Conservation (phyloP, 2,329 filamentous ascomycete genomes). For the Plectosphaerella plurivora region DNA sequence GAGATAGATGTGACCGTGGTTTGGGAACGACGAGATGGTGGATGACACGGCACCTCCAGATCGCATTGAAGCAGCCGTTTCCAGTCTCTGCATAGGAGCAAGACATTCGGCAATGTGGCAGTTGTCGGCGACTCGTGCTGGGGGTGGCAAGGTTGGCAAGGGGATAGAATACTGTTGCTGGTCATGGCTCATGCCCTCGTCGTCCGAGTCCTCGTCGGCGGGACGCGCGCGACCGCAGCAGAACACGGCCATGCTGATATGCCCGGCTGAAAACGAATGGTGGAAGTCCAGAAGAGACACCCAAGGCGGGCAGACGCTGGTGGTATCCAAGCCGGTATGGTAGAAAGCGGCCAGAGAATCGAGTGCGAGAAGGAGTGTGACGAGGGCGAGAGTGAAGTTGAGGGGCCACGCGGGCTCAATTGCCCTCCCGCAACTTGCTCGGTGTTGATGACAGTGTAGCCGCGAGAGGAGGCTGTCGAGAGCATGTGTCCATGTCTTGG, state of each 20-base stretch:
- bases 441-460: too few species aligned
- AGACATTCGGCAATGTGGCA: not conserved
- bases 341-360: too few species aligned
- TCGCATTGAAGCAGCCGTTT: not conserved
- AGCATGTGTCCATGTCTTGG: too few species aligned
- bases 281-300: too few species aligned
- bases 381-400: too few species aligned
- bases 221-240: not conserved
- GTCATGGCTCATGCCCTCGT: not conserved
- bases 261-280: too few species aligned
- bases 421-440: too few species aligned
- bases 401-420: too few species aligned
- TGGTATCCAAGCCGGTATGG: too few species aligned
- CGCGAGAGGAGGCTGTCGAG: too few species aligned
- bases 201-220: not conserved
- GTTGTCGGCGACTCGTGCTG: not conserved
- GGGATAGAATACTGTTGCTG: not conserved
- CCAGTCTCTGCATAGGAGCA: not conserved
- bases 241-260: not conserved
- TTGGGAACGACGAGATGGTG: not conserved
- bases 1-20: not conserved
- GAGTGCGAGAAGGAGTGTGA: too few species aligned
- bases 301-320: too few species aligned
- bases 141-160: constrained; percentile 1
- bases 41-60: not conserved